Percentiles rank a stretch among this genome's conserved stretches.
phyloP scores from a whole-genome alignment of 1,139 yeast species.

The Magnusiomyces tetraspermus region DNA sequence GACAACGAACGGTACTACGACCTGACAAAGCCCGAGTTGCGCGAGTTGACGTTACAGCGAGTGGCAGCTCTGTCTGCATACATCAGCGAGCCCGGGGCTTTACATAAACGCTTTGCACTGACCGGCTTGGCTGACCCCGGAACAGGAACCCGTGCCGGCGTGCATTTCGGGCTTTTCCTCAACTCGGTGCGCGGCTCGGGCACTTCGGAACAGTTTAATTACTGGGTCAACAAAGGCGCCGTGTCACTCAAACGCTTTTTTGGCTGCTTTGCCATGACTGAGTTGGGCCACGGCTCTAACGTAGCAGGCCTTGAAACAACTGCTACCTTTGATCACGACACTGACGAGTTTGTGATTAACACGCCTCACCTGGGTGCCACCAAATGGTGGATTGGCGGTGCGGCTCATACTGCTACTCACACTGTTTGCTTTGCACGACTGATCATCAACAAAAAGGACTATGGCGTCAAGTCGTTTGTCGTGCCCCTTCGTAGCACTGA shows the following conservation, averaged over 20 bases:
- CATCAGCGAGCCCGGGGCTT: slow-evolving; percentile 14
- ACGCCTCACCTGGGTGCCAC: slow-evolving; percentile 88
- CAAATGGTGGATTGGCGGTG: slow-evolving; percentile 98
- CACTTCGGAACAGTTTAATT: slow-evolving; percentile 46
- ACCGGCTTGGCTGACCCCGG: slow-evolving; percentile 45
- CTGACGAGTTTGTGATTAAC: slow-evolving; percentile 60
- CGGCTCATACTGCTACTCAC: slow-evolving; percentile 89
- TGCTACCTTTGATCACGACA: slow-evolving; percentile 58
- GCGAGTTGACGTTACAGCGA: slow-evolving; percentile 42
- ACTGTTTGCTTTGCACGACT: slow-evolving; percentile 70
- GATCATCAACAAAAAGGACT: slow-evolving; percentile 67
- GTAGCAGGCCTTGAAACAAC: slow-evolving; percentile 86
- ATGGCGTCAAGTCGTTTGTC: slow-evolving; percentile 84
- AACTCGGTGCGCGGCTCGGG: slow-evolving; percentile 64
- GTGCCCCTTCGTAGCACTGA: slow-evolving; percentile 72
- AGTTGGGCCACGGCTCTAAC: slow-evolving; percentile 84
- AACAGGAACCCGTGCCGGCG: slow-evolving; percentile 54
- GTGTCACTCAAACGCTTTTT: slow-evolving; percentile 52
- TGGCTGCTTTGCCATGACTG: slow-evolving; percentile 92
- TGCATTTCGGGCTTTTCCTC: slow-evolving; percentile 59
- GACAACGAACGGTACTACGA: slow-evolving; percentile 41
- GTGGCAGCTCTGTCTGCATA: slow-evolving; percentile 38
- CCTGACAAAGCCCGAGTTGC: slow-evolving; percentile 37
- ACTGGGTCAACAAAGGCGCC: slow-evolving; percentile 71
- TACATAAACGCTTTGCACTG: slow-evolving; percentile 31